Evolutionary conservation across 139 green algal species (phyloP), one percentile per base, ranked within the genome.

Genomic region (Ettlia oleoabundans): DNA sequence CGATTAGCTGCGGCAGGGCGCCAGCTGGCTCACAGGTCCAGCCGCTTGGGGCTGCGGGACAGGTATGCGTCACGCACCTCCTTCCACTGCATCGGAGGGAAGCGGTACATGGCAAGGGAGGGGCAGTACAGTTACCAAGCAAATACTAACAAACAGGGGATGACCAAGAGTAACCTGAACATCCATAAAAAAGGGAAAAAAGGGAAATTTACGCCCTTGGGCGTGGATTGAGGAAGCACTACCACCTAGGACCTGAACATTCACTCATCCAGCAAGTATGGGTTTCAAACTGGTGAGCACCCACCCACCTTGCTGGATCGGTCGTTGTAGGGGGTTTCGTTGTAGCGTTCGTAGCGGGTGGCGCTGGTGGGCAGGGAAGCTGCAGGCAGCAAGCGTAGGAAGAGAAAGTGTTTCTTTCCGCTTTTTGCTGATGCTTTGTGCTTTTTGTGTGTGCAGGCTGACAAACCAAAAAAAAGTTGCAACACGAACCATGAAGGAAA

Each of bases 271-370:
- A n/a, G n/a, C n/a, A n/a, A n/a, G n/a, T n/a, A n/a, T n/a, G n/a
- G n/a, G n/a, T n/a, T n/a, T n/a, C n/a, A n/a, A n/a, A n/a, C n/a
- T n/a, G n/a, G 30, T 38, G 2, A 2, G 5, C 3, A 4, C 30
- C 7, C 3, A 22, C 62, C 7, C 62, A 67, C 73, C 73, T 80
- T 80, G 73, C 51, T 68, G 24, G 73, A n/a, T 35, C 73, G 51
- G 73, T 80, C 38, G 52, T 13, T 51, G 38, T 69, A 80, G 35
- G 73, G 73, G 2, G 73, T 52, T 37, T 80, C 73, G 35, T 51
- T 52, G 73, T 69, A 80, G 22, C 73, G 52, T 18, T 52, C 28
- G 53, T 67, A 67, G 33, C 73, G 47, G 35, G 7, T 53, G 35
- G 47, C 26, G 2, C 58, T 35, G 1, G 52, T 26, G 30, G 63